A percentile compares a stretch with the other conserved stretches of the same genome.
Evolutionary conservation across 805 yeast species (phyloP).

Genomic region (Nakazawaea ishiwadae): DNA sequence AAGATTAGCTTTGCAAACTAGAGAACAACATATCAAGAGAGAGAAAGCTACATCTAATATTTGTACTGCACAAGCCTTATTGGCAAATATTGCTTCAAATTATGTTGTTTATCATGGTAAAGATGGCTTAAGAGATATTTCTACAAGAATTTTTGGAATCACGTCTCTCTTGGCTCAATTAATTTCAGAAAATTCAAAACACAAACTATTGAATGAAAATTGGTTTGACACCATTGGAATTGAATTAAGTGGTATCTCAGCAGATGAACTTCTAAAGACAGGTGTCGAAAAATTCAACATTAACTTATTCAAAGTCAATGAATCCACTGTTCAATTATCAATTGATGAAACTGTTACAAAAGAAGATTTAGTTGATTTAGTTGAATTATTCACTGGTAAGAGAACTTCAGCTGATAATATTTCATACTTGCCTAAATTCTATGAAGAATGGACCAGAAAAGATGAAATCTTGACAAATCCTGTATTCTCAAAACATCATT

Average conservation of each 20-base stretch:
- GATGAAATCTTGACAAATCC: conserved; percentile 62
- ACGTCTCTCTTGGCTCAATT: conserved; percentile 67
- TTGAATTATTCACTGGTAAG: conserved; percentile 53
- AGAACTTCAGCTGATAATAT: conserved; percentile 19
- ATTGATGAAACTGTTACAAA: conserved; percentile 83
- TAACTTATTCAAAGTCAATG: conserved; percentile 70
- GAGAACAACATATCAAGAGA: conserved; percentile 97
- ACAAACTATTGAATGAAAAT: conserved; percentile 48
- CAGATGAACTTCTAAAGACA: conserved; percentile 49
- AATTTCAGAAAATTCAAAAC: conserved; percentile 37
- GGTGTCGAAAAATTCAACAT: conserved; percentile 65
- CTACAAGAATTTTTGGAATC: conserved; percentile 67
- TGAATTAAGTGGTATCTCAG: conserved; percentile 40
- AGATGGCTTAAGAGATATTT: conserved; percentile 73
- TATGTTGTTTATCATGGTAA: conserved; percentile 97
- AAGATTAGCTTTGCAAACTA: conserved; percentile 91
- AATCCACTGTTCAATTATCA: conserved; percentile 62
- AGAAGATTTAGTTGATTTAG: conserved; percentile 53
- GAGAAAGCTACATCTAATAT: conserved; percentile 97
- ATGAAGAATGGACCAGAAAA: conserved; percentile 44
- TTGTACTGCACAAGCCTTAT: conserved; percentile 95
- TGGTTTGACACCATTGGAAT: conserved; percentile 91
- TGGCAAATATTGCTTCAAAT: conserved; percentile 94
- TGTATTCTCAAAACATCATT: conserved; percentile 83
- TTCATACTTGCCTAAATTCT: conserved; percentile 43